Percentiles rank a stretch among this genome's conserved stretches.
These are phyloP conservation scores for Novymonas esmeraldas DNA, from an alignment of 208 protist genomes.

Conservation along the genomic window DNA sequence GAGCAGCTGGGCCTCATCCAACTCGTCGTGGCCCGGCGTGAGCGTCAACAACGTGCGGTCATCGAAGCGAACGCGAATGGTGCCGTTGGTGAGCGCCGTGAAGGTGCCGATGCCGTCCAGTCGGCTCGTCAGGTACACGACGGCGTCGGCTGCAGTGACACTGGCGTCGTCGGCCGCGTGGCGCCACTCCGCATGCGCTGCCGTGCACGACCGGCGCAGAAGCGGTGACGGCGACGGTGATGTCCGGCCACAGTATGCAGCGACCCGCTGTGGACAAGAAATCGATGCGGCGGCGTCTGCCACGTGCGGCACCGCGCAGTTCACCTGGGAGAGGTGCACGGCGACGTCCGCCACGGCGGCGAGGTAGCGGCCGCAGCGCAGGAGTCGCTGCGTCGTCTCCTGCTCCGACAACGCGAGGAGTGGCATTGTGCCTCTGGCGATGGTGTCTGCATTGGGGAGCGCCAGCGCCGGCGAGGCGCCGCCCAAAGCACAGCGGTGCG, in stretches of 20 bases:
- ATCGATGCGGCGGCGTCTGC: not conserved
- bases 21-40: slow-evolving; percentile 61
- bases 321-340: slow-evolving; percentile 60
- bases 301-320: slow-evolving; percentile 33
- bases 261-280: not conserved
- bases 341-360: slow-evolving; percentile 24
- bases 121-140: slow-evolving; percentile 62
- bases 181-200: not conserved
- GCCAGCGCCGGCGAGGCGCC: too few species aligned
- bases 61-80: slow-evolving; percentile 75
- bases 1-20: slow-evolving; percentile 62
- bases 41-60: slow-evolving; percentile 80
- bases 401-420: not conserved
- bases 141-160: slow-evolving; percentile 17
- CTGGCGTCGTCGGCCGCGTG: not conserved
- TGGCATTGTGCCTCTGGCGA: not conserved
- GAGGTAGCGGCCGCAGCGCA: slow-evolving; percentile 31
- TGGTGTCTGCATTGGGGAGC: too few species aligned
- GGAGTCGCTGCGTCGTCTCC: not conserved
- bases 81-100: slow-evolving; percentile 82
- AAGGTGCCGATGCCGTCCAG: slow-evolving; percentile 84
- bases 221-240: not conserved
- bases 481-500: not conserved
- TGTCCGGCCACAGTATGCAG: not conserved
- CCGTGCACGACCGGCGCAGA: not conserved